Conservation (phyloP, 495 filamentous ascomycete genomes). For the Symbiotaphrina buchneri region DNA sequence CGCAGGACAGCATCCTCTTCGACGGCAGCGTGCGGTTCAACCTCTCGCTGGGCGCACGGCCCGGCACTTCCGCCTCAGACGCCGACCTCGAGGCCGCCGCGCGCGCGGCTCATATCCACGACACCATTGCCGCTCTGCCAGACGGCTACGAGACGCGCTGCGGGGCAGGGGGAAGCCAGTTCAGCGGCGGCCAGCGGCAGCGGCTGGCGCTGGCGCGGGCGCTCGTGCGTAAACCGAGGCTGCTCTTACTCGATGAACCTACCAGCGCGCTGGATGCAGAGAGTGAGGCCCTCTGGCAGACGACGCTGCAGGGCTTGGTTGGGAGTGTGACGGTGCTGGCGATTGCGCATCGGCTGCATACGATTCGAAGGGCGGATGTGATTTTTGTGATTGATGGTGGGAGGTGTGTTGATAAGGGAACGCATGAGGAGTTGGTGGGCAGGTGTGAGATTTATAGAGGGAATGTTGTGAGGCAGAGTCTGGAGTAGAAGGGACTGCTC, state of each 20-base stretch:
- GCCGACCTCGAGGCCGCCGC: slow-evolving; percentile 32
- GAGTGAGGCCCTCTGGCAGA: too few relatives aligned
- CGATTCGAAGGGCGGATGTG: slow-evolving; percentile 50
- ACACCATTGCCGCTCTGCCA: slow-evolving; percentile 28
- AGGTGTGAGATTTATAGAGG: slow-evolving; percentile 32
- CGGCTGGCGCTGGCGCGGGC: too few relatives aligned
- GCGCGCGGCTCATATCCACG: slow-evolving; percentile 33
- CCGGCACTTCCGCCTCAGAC: slow-evolving; percentile 16
- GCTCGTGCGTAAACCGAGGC: slow-evolving; percentile 44
- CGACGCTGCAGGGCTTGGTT: too few relatives aligned
- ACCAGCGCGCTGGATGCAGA: slow-evolving; percentile 56
- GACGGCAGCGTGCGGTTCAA: slow-evolving; percentile 31
- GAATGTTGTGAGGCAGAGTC: slow-evolving; percentile 24
- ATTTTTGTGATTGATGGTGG: slow-evolving; percentile 60
- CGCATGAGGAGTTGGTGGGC: slow-evolving; percentile 40
- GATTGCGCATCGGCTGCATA: slow-evolving; percentile 60
- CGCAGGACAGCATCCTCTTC: slow-evolving; percentile 30
- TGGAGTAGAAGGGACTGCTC: slow-evolving; percentile 7
- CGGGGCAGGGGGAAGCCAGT: too few relatives aligned
- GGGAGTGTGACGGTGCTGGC: too few relatives aligned
- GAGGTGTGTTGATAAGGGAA: slow-evolving; percentile 38
- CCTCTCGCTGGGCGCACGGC: slow-evolving; percentile 23
- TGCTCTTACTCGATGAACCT: slow-evolving; percentile 61
- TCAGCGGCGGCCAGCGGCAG: too few relatives aligned
- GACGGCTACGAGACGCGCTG: slow-evolving; percentile 38